These are phyloP conservation scores for Garcia nutans DNA, from an alignment of 345 rosid genomes.

Conservation along the genomic window DNA sequence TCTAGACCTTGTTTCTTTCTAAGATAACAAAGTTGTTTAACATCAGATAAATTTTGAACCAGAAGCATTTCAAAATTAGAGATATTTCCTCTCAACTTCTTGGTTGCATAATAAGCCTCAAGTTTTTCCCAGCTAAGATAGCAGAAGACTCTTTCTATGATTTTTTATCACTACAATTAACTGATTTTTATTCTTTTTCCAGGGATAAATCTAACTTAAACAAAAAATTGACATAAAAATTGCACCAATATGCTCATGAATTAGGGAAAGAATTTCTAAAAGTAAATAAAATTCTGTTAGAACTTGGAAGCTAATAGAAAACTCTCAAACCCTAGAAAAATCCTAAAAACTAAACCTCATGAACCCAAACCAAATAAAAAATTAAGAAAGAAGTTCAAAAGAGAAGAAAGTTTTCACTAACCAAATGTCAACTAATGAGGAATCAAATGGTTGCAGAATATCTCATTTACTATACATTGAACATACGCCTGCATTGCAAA, in stretches of 20 bases:
- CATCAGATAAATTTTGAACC: neutral
- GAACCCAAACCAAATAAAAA: neutral
- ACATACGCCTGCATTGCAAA: constrained; percentile 24
- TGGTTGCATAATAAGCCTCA: too few relatives aligned
- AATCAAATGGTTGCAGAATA: constrained; percentile 21
- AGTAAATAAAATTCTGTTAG: neutral
- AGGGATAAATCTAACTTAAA: too few relatives aligned
- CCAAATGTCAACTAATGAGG: constrained; percentile 21
- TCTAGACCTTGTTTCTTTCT: neutral
- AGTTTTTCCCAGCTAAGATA: neutral
- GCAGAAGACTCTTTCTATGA: neutral
- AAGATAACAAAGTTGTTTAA: neutral
- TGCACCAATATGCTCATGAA: neutral
- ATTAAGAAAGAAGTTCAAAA: neutral
- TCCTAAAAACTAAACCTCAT: neutral
- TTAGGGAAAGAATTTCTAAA: neutral
- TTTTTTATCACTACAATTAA: neutral
- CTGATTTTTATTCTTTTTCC: neutral
- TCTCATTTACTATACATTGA: constrained; percentile 10
- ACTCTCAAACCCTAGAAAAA: constrained; percentile 4
- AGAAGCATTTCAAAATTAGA: neutral
- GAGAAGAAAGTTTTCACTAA: constrained; percentile 21
- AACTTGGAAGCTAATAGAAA: neutral
- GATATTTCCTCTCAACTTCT: too few relatives aligned
- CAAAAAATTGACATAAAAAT: neutral